Evolutionary conservation across 106 monocot species (phyloP).

Genomic region (Cymbidium sinense): DNA sequence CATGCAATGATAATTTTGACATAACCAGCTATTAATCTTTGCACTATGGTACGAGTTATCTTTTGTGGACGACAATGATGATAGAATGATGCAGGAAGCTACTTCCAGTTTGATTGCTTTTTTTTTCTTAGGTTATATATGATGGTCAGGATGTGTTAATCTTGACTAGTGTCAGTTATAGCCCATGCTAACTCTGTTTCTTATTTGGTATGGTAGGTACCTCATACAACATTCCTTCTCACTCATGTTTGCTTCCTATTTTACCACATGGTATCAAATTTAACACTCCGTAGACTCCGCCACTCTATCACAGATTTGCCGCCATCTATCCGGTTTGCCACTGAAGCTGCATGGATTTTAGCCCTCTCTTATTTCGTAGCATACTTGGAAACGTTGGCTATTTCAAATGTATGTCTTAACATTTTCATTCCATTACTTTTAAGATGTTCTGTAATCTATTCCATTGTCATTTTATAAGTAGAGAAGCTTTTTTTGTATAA

Average conservation of each 20-base stretch:
- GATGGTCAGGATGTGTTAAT: neutral
- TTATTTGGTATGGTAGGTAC: constrained; percentile 53
- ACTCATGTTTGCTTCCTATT: constrained; percentile 84
- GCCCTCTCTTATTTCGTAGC: constrained; percentile 91
- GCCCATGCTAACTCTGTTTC: neutral
- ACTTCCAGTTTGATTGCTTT: neutral
- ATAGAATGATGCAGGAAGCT: neutral
- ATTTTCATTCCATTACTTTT: constrained; percentile 7
- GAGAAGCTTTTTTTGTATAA: neutral
- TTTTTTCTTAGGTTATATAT: neutral
- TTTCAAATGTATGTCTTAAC: constrained; percentile 74
- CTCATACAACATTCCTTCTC: constrained; percentile 93
- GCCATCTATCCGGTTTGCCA: constrained; percentile 33
- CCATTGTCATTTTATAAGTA: neutral
- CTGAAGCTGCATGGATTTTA: constrained; percentile 77
- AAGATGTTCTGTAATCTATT: neutral
- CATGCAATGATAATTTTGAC: neutral
- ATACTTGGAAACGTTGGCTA: constrained; percentile 88
- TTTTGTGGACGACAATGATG: neutral
- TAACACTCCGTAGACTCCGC: constrained; percentile 73
- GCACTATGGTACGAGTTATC: neutral
- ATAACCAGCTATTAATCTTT: neutral
- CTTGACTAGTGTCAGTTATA: neutral
- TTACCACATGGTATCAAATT: constrained; percentile 85
- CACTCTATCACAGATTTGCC: constrained; percentile 61